A percentile compares a stretch with the other conserved stretches of the same genome.
Evolutionary conservation across 2,329 filamentous ascomycete species (phyloP).

Genomic region (Xylaria hypoxylon): DNA sequence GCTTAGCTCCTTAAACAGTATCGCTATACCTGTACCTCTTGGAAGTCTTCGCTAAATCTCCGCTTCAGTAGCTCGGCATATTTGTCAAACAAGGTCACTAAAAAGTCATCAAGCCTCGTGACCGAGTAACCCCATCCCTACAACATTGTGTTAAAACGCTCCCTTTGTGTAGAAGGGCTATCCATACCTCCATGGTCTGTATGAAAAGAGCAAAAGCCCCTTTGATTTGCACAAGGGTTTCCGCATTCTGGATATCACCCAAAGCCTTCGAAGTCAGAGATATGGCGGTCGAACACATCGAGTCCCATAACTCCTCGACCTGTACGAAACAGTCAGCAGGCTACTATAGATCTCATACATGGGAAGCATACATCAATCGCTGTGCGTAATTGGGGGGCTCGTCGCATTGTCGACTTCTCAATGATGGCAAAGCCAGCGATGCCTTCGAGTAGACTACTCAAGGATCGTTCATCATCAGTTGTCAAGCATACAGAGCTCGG

Average conservation of each 20-base stretch:
- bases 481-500: slow-evolving; percentile 80
- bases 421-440: slow-evolving; percentile 98
- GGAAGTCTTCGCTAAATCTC: slow-evolving; percentile 94
- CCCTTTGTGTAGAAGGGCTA: neutral
- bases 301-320: slow-evolving; percentile 99
- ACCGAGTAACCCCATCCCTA: slow-evolving; percentile 93
- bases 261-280: slow-evolving; percentile 83
- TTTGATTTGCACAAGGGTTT: slow-evolving; percentile 93
- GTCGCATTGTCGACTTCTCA: slow-evolving; percentile 91
- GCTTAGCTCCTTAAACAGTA: slow-evolving; percentile 8
- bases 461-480: slow-evolving; percentile 83
- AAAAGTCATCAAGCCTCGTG: slow-evolving; percentile 80
- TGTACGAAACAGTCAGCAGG: slow-evolving; percentile 50
- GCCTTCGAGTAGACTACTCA: slow-evolving; percentile 92
- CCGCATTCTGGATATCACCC: slow-evolving; percentile 84
- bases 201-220: slow-evolving; percentile 93
- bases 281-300: slow-evolving; percentile 91
- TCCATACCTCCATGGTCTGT: slow-evolving; percentile 90
- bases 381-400: slow-evolving; percentile 84
- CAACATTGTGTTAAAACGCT: slow-evolving; percentile 6
- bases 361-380: slow-evolving; percentile 75
- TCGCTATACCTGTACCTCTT: slow-evolving; percentile 70
- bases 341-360: neutral
- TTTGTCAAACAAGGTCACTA: slow-evolving; percentile 91
- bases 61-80: slow-evolving; percentile 92